Evolutionary conservation across 1,284 basidiomycete species (phyloP).

Genomic region (Meira miltonrushii): DNA sequence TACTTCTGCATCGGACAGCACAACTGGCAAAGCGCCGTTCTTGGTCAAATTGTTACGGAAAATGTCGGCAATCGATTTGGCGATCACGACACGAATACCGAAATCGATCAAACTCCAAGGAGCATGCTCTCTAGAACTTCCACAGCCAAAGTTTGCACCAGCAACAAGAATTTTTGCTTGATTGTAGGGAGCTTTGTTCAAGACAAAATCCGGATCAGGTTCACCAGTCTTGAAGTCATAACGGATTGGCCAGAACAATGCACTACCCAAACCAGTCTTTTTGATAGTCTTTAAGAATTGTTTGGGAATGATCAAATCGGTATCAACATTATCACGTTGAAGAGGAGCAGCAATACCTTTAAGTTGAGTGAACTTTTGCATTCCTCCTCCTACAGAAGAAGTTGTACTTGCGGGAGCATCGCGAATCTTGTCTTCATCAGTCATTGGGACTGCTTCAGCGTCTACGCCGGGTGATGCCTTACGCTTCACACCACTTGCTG

Average conservation of each 20-base stretch:
- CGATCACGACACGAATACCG: slow-evolving; percentile 47
- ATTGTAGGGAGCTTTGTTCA: slow-evolving; percentile 42
- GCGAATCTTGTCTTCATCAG: slow-evolving; percentile 36
- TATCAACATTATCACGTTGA: slow-evolving; percentile 48
- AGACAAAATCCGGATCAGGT: slow-evolving; percentile 35
- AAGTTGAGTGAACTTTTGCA: slow-evolving; percentile 44
- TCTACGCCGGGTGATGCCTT: background rate
- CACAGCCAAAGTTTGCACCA: slow-evolving; percentile 49
- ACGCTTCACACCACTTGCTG: slow-evolving; percentile 2
- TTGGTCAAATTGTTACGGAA: slow-evolving; percentile 48
- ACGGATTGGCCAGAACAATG: slow-evolving; percentile 45
- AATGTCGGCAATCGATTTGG: slow-evolving; percentile 44
- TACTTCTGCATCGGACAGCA: slow-evolving; percentile 33
- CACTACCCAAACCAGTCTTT: slow-evolving; percentile 46
- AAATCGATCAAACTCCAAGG: slow-evolving; percentile 50
- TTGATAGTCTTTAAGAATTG: slow-evolving; percentile 51
- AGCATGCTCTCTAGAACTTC: slow-evolving; percentile 46
- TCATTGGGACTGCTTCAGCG: slow-evolving; percentile 13
- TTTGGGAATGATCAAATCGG: slow-evolving; percentile 51
- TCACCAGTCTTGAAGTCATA: slow-evolving; percentile 47
- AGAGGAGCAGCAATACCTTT: slow-evolving; percentile 48
- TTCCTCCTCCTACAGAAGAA: slow-evolving; percentile 28
- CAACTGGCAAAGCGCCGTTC: slow-evolving; percentile 45
- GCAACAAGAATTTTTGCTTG: slow-evolving; percentile 44
- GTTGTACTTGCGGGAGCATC: slow-evolving; percentile 20